Conservation (phyloP, 148 eudicot genomes). For the Heliamphora exappendiculata region DNA sequence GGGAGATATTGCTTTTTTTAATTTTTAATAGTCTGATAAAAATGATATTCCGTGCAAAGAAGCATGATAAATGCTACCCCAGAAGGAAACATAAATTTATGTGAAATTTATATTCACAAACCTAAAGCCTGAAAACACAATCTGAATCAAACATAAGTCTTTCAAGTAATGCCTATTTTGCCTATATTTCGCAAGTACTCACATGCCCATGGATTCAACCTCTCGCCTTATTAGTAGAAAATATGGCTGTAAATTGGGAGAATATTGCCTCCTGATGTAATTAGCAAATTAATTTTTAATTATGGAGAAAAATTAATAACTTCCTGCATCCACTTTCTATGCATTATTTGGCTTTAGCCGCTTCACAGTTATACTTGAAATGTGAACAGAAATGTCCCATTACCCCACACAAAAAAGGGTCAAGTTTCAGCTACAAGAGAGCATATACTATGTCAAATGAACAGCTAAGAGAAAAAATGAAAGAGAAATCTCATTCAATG, state of each 20-base stretch:
- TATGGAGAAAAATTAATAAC: neutral
- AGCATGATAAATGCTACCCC: neutral
- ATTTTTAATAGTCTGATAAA: neutral
- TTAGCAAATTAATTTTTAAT: neutral
- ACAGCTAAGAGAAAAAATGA: neutral
- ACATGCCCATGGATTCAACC: neutral
- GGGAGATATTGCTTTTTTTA: no score
- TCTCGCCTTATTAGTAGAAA: neutral
- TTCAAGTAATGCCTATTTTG: neutral
- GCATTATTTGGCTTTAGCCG: neutral
- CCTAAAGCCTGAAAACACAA: neutral
- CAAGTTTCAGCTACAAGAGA: neutral
- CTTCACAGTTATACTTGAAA: neutral
- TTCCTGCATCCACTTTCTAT: neutral
- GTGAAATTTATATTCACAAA: neutral
- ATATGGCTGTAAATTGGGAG: neutral
- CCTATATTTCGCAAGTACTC: neutral
- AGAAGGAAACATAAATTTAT: neutral
- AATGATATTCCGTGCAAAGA: neutral
- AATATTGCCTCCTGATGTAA: neutral
- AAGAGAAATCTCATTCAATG: neutral
- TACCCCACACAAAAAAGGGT: neutral
- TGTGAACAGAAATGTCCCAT: neutral
- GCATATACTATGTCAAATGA: neutral
- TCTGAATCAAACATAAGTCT: neutral